A percentile compares a stretch with the other conserved stretches of the same genome.
These are phyloP conservation scores for Gracilariopsis chorda DNA, from an alignment of 23 red algal genomes.

Conservation along the genomic window DNA sequence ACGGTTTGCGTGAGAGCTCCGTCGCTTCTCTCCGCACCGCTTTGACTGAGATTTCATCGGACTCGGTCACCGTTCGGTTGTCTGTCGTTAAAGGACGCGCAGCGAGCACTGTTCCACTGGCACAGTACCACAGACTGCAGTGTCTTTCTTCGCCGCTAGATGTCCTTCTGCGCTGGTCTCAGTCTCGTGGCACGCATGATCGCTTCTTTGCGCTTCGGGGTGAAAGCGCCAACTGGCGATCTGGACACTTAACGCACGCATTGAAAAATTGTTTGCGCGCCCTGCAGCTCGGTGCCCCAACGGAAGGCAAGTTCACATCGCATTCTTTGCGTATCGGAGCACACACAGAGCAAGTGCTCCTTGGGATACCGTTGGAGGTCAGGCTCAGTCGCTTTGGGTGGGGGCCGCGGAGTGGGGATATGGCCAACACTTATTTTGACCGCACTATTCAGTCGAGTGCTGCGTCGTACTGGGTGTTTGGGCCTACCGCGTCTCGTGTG, in stretches of 20 bases:
- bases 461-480: not conserved
- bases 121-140: not conserved
- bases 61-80: not conserved
- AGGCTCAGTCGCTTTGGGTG: not conserved
- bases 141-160: not conserved
- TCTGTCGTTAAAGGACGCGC: not conserved
- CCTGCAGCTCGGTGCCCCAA: not conserved
- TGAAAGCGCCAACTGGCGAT: not conserved
- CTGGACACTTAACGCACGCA: not conserved
- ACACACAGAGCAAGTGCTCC: not conserved
- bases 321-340: not conserved
- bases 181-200: not conserved
- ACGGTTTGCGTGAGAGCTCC: conserved; percentile 19
- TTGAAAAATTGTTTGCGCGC: not conserved
- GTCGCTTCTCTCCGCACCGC: not conserved
- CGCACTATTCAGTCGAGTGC: not conserved
- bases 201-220: conserved; percentile 7
- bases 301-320: not conserved
- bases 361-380: not conserved
- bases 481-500: too few species aligned
- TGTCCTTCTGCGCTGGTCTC: not conserved
- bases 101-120: not conserved
- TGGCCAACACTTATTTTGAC: conserved; percentile 1
- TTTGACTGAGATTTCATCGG: not conserved
- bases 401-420: not conserved